phyloP scores from a whole-genome alignment of 352 stramenopile species.

The Phytophthora meadii region DNA sequence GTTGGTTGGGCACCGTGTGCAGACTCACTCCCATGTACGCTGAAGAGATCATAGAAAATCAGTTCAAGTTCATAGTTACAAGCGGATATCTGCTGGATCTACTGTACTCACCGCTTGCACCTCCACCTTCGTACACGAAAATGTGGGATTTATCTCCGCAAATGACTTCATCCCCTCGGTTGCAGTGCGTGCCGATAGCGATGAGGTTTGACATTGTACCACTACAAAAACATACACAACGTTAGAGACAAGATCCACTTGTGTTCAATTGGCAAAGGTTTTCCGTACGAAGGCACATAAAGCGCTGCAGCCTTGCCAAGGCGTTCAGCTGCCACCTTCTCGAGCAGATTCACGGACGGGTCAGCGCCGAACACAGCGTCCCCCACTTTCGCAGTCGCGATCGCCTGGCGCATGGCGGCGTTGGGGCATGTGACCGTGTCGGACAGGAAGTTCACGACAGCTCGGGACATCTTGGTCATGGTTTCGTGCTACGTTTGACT shows the following conservation, averaged over 20 bases:
- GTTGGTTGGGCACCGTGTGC: conserved; percentile 83
- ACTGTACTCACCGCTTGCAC: conserved; percentile 68
- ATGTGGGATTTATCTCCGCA: conserved; percentile 96
- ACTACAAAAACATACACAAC: conserved; percentile 32
- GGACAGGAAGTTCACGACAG: conserved; percentile 93
- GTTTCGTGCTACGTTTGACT: conserved; percentile 3
- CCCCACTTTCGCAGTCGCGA: conserved; percentile 78
- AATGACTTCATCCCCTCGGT: conserved; percentile 94
- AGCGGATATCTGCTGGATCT: not conserved
- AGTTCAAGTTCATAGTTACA: conserved; percentile 1
- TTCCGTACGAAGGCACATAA: conserved; percentile 93
- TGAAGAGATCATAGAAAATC: conserved; percentile 21
- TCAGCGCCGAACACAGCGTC: conserved; percentile 89
- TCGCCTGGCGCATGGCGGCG: conserved; percentile 92
- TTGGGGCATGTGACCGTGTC: conserved; percentile 97
- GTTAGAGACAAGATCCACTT: conserved; percentile 10
- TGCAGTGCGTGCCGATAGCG: conserved; percentile 94
- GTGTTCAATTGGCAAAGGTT: not conserved
- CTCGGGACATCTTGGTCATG: conserved; percentile 32
- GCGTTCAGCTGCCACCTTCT: conserved; percentile 91
- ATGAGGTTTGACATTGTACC: conserved; percentile 99
- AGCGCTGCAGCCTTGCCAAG: conserved; percentile 95
- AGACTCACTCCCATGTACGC: conserved; percentile 92
- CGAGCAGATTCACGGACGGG: conserved; percentile 94
- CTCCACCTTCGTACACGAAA: conserved; percentile 96